phyloP scores from a whole-genome alignment of 306 rosid species.

The Glycyrrhiza uralensis region DNA sequence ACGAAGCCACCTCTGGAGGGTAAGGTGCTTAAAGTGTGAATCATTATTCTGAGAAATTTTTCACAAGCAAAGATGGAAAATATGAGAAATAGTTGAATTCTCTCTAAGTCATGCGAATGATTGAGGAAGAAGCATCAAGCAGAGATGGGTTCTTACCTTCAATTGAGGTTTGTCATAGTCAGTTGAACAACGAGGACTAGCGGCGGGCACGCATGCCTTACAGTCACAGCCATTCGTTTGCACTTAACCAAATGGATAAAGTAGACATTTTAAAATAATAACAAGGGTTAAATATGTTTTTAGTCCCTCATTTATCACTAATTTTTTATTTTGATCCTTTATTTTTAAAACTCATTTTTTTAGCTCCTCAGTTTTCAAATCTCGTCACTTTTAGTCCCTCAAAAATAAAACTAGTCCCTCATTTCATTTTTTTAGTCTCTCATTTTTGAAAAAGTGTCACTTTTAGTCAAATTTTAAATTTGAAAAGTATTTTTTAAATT shows the following conservation, averaged over 20 bases:
- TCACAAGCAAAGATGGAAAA: neutral
- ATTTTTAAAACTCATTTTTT: too few relatives aligned
- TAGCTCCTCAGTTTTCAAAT: too few relatives aligned
- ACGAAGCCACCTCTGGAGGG: slow-evolving; percentile 37
- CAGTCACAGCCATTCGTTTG: slow-evolving; percentile 43
- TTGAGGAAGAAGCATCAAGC: slow-evolving; percentile 3
- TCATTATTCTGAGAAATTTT: slow-evolving; percentile 31
- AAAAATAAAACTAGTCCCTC: too few relatives aligned
- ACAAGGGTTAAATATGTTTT: too few relatives aligned
- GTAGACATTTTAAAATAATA: too few relatives aligned
- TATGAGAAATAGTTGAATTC: neutral
- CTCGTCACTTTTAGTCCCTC: too few relatives aligned
- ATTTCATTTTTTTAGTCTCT: too few relatives aligned
- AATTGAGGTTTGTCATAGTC: neutral
- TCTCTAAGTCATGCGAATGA: neutral
- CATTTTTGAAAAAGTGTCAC: too few relatives aligned
- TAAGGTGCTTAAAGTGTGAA: slow-evolving; percentile 49
- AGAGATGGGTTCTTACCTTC: slow-evolving; percentile 30
- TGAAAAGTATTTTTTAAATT: too few relatives aligned
- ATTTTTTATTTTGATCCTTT: too few relatives aligned
- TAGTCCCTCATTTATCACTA: too few relatives aligned
- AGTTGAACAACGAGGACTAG: neutral
- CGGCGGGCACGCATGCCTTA: slow-evolving; percentile 4
- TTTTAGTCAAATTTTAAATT: too few relatives aligned
- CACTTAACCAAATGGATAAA: slow-evolving; percentile 3